Base-by-base conservation (phyloP, 768 basidiomycete genomes). In the Trametes villosa region DNA sequence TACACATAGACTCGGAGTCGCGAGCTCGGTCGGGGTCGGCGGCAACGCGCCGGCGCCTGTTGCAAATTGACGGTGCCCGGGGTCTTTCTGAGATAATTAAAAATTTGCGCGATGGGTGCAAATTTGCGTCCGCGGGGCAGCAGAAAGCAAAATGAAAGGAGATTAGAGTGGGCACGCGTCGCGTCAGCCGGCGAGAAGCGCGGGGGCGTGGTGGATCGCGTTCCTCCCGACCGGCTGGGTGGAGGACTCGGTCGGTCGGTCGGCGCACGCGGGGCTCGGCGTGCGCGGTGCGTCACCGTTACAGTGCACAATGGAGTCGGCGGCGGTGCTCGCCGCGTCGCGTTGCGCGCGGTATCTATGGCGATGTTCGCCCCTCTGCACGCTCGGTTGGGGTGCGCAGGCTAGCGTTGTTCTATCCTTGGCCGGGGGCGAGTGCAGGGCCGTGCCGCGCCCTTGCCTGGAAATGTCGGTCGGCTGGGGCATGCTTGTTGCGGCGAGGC, bases 181-280 rank as follows among this genome's bases (percentile, higher is more conserved):
- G 53, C 29, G 60, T 55, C 60, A 61, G 47, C 60, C 59, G 53
- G 60, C 41, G 38, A 61, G 60, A 61, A 61, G 60, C 60, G 60
- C 60, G 53, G 60, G 45, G 60, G 60, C 60, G 60, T 61, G 60
- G 60, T 55, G 60, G 47, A 51, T 46, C 53, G 47, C 26, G 47
- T 49, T 50, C 40, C 47, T 50, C 53, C 53, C 60, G 53, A 42
- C 34, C 53, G 42, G 30, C 20, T 48, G 55, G 50, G 29, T 48
- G 44, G 44, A 53, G 26, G 58, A 27, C 12, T 24, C 26, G 31
- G n/a, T 30, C 38, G 57, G 47, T 44, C 48, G 11, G 40, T 50
- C n/a, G 31, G 46, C 33, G 50, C 34, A 13, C 24, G 20, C 51
- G 22, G 24, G 26, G 20, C 36, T 52, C 51, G 15, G 24, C 22